Base-by-base conservation (phyloP, 371 early-diverging fungal genomes). In the Funneliformis caledonium region DNA sequence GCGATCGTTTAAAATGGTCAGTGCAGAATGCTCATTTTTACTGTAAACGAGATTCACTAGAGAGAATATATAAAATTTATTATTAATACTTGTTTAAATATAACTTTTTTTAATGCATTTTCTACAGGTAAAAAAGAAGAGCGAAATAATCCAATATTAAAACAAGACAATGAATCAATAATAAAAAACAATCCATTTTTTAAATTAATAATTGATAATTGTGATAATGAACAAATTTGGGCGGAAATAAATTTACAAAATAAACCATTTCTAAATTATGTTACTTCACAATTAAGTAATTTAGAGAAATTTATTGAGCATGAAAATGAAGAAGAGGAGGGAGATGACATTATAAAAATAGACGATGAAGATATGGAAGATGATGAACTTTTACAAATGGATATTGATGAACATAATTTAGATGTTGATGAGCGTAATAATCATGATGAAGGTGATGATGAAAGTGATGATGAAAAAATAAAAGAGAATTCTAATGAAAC, bases 211-310 rank as follows among this genome's bases (percentile, higher is more conserved):
- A 87, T 89, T 5, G 93, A 94, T 59, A 96, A 95, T 0, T 95
- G 95, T 82, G 95, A 96, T 82, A 85, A 89, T 64, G 93, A 94
- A 80, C 97, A 96, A 88, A 92, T 97, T 72, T 98, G 98, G 98
- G 96, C 96, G 87, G 94, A 96, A 84, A 88, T 98, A 77, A 92
- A 93, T 60, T 84, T 95, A 80, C 93, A 93, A 80, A 97, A 97
- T 83, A 88, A 89, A 78, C 94, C 96, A 0, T 93, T 96, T 80
- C 82, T 95, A n/a, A 85, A 89, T 42, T 92, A 89, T 81, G 86
- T 93, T 26, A 86, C 86, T 62, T 50, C 87, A 11, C 84, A 88
- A 60, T 81, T 91, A 9, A 85, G 90, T 68, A 74, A 85, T 56
- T 82, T 93, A 33, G 50, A 50, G 61, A 33, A 75, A 74, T 65